A percentile compares a stretch with the other conserved stretches of the same genome.
Evolutionary conservation across 345 rosid genomes (phyloP).

Genomic region (Moringa oleifera): DNA sequence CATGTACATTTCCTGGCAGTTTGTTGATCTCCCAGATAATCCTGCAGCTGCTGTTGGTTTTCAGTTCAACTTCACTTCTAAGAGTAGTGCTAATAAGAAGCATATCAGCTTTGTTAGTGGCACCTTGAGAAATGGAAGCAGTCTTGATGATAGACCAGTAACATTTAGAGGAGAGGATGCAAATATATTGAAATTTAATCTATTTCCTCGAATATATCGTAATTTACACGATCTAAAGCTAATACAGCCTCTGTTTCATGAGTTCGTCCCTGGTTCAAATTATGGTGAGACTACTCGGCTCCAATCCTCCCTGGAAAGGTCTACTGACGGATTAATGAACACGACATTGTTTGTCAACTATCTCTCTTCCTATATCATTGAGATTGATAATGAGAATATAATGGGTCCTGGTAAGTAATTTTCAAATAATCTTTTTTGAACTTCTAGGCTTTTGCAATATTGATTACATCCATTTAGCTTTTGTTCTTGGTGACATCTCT

Average conservation of each 20-base stretch:
- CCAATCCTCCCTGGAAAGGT: slow-evolving; percentile 58
- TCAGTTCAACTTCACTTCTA: slow-evolving; percentile 69
- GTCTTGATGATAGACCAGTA: slow-evolving; percentile 54
- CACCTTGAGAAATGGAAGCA: slow-evolving; percentile 55
- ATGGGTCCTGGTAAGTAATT: slow-evolving; percentile 76
- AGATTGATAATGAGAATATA: slow-evolving; percentile 61
- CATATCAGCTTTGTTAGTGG: slow-evolving; percentile 83
- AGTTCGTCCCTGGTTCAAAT: slow-evolving; percentile 74
- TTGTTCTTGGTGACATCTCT: not conserved
- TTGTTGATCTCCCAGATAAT: slow-evolving; percentile 68
- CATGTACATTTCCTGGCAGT: slow-evolving; percentile 79
- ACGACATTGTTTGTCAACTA: slow-evolving; percentile 70
- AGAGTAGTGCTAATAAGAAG: slow-evolving; percentile 36
- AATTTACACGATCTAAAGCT: slow-evolving; percentile 64
- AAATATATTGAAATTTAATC: slow-evolving; percentile 70
- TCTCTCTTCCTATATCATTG: slow-evolving; percentile 79
- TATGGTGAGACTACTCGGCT: slow-evolving; percentile 55
- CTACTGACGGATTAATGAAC: slow-evolving; percentile 67
- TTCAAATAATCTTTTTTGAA: slow-evolving; percentile 6
- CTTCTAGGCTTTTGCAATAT: too few relatives aligned
- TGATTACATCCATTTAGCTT: too few relatives aligned
- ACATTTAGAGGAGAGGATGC: slow-evolving; percentile 72
- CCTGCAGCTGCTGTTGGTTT: slow-evolving; percentile 93
- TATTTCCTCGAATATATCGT: slow-evolving; percentile 73
- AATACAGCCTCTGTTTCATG: slow-evolving; percentile 86